These are phyloP conservation scores for Brassica carinata DNA, from an alignment of 345 rosid genomes.

Conservation along the genomic window DNA sequence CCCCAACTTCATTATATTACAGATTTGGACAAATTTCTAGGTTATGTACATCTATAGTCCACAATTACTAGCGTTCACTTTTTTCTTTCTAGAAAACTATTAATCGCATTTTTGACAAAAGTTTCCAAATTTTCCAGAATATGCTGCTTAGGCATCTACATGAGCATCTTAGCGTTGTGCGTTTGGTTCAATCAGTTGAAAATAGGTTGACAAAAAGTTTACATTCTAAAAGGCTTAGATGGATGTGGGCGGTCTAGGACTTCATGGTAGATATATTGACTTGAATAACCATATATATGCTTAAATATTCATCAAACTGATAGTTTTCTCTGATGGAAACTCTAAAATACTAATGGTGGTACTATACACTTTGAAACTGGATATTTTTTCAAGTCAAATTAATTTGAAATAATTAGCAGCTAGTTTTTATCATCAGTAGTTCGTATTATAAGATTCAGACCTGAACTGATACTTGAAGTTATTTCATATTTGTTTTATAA, in stretches of 20 bases:
- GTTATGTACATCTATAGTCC: background rate
- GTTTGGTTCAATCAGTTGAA: background rate
- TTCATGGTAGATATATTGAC: background rate
- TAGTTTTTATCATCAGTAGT: constrained; percentile 1
- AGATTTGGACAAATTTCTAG: background rate
- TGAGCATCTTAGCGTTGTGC: background rate
- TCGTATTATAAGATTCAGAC: background rate
- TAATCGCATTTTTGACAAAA: background rate
- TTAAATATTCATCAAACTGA: background rate
- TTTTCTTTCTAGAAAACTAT: background rate
- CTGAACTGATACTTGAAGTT: background rate
- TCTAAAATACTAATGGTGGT: background rate
- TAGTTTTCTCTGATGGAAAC: background rate
- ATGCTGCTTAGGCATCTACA: background rate
- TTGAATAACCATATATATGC: background rate
- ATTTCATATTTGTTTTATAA: background rate
- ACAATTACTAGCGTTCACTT: constrained; percentile 7
- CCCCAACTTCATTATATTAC: constrained; percentile 15
- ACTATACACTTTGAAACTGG: background rate
- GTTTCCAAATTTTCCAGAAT: background rate
- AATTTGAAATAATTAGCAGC: background rate
- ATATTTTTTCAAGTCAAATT: background rate
- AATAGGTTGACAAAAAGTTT: background rate
- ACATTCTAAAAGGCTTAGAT: background rate
- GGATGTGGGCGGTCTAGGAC: background rate